Evolutionary conservation across 139 green algal species (phyloP).

Genomic region (Zygnema cylindricum): DNA sequence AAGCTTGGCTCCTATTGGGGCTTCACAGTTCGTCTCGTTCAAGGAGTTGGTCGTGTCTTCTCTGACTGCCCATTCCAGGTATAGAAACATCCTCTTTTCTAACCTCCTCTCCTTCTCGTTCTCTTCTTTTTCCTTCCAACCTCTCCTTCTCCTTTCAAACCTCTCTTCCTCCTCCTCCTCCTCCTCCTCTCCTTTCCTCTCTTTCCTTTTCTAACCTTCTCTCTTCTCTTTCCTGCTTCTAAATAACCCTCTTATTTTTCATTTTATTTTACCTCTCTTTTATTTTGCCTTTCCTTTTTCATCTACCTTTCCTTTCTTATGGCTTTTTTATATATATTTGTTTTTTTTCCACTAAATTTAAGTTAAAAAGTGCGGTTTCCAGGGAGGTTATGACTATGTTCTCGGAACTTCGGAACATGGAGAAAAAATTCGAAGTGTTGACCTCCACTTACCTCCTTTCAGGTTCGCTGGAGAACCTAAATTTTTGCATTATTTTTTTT

Average conservation of each 20-base stretch:
- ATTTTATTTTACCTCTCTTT: too few relatives aligned
- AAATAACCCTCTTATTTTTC: too few relatives aligned
- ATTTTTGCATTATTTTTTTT: too few relatives aligned
- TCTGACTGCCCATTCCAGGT: conserved; percentile 61
- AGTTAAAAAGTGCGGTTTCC: neutral
- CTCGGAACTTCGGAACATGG: conserved; percentile 63
- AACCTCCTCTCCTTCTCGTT: too few relatives aligned
- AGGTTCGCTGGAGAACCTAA: too few relatives aligned
- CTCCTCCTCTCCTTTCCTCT: too few relatives aligned
- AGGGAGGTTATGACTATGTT: conserved; percentile 60
- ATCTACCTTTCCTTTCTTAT: too few relatives aligned
- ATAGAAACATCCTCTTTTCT: too few relatives aligned
- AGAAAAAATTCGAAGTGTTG: conserved; percentile 18
- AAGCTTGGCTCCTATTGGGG: conserved; percentile 84
- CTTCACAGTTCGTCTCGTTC: conserved; percentile 80
- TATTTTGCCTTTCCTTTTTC: too few relatives aligned
- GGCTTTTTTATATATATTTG: too few relatives aligned
- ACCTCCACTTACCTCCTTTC: conserved; percentile 73
- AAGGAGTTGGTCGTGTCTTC: conserved; percentile 70
- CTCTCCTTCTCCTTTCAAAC: conserved; percentile 5
- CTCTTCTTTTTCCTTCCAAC: neutral
- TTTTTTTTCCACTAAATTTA: too few relatives aligned
- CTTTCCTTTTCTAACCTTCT: neutral
- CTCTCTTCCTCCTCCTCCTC: too few relatives aligned
- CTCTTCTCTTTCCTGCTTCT: conserved; percentile 2